Evolutionary conservation across 441 rosid species (phyloP).

Genomic region (Pelargonium citronellum): DNA sequence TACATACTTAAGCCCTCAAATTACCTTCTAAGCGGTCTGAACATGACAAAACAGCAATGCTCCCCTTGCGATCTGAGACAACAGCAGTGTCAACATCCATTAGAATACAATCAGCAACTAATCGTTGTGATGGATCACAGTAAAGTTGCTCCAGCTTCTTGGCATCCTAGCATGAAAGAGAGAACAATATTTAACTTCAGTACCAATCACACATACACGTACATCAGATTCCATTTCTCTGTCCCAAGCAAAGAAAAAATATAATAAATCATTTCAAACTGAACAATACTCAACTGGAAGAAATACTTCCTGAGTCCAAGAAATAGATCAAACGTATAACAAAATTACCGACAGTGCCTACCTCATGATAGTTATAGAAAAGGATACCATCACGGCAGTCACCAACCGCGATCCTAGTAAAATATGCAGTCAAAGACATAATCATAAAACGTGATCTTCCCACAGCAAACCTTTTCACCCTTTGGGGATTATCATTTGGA

Average conservation of each 20-base stretch:
- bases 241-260: neutral
- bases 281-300: conserved; percentile 3
- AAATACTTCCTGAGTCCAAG: neutral
- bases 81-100: conserved; percentile 75
- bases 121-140: conserved; percentile 93
- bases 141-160: conserved; percentile 77
- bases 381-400: conserved; percentile 98
- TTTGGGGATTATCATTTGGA: conserved; percentile 61
- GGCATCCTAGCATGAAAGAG: conserved; percentile 48
- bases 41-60: conserved; percentile 80
- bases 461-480: conserved; percentile 60
- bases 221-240: neutral
- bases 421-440: conserved; percentile 62
- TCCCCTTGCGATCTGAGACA: conserved; percentile 96
- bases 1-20: conserved; percentile 12
- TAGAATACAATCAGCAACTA: conserved; percentile 91
- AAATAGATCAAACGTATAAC: neutral
- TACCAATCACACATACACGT: conserved; percentile 15
- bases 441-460: conserved; percentile 93
- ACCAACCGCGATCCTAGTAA: conserved; percentile 87
- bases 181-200: conserved; percentile 17
- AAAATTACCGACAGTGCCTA: conserved; percentile 26
- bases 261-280: neutral
- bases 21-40: conserved; percentile 63
- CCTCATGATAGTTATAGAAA: conserved; percentile 87